phyloP scores from a whole-genome alignment of 176 grass and related monocot genomes.

The Triticum dicoccoides region DNA sequence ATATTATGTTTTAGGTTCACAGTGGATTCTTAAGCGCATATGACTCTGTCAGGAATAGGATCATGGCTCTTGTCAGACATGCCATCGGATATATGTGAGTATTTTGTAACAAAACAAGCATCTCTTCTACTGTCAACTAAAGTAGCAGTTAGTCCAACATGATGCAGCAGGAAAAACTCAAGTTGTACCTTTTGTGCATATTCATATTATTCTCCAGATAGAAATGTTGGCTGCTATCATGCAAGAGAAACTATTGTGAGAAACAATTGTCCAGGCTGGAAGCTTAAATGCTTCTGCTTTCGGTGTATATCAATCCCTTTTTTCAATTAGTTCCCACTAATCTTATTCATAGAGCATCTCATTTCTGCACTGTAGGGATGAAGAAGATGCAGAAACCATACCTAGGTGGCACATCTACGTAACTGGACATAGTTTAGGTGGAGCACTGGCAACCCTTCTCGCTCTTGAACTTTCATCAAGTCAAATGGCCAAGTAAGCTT shows the following conservation, averaged over 20 bases:
- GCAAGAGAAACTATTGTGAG: not conserved
- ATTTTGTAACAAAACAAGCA: slow-evolving; percentile 6
- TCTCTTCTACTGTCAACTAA: slow-evolving; percentile 9
- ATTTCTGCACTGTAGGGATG: slow-evolving; percentile 46
- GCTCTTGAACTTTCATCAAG: slow-evolving; percentile 91
- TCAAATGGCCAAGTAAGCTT: slow-evolving; percentile 80
- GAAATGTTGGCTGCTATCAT: not conserved
- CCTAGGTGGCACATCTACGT: slow-evolving; percentile 82
- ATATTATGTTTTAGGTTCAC: slow-evolving; percentile 70
- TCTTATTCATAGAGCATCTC: slow-evolving; percentile 18
- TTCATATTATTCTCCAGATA: not conserved
- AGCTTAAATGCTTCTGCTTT: not conserved
- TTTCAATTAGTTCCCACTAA: slow-evolving; percentile 3
- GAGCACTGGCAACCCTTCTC: slow-evolving; percentile 89
- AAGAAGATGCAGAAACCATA: slow-evolving; percentile 47
- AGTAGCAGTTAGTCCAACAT: not conserved
- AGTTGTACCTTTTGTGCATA: not conserved
- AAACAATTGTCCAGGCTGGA: not conserved
- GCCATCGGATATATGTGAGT: slow-evolving; percentile 68
- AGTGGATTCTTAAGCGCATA: slow-evolving; percentile 94
- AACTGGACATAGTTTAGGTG: slow-evolving; percentile 98
- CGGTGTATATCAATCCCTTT: not conserved
- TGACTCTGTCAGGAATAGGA: slow-evolving; percentile 88
- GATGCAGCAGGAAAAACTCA: not conserved
- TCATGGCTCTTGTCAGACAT: slow-evolving; percentile 63